Evolutionary conservation across 1,284 basidiomycete genomes (phyloP).

Genomic region (Fomitopsis betulina): DNA sequence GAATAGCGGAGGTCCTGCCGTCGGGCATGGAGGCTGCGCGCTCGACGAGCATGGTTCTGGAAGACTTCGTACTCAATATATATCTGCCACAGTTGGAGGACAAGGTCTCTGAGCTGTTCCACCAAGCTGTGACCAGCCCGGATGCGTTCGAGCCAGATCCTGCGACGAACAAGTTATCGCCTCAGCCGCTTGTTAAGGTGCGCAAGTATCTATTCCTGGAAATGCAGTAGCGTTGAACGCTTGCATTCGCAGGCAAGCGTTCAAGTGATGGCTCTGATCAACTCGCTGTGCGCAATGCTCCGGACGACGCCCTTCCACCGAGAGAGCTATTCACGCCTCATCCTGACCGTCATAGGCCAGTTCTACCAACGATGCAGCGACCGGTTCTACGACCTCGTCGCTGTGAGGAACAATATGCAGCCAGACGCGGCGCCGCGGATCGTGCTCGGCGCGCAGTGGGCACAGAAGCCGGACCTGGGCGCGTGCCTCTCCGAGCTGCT

Average conservation of each 20-base stretch:
- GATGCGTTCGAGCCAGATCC: slow-evolving; percentile 84
- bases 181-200: slow-evolving; percentile 79
- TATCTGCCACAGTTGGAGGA: slow-evolving; percentile 96
- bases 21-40: slow-evolving; percentile 67
- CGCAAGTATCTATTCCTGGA: slow-evolving; percentile 10
- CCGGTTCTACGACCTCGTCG: slow-evolving; percentile 75
- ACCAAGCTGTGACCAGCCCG: slow-evolving; percentile 76
- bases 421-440: slow-evolving; percentile 41
- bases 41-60: slow-evolving; percentile 75
- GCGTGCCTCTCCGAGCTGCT: slow-evolving; percentile 64
- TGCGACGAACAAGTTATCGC: slow-evolving; percentile 54
- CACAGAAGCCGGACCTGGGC: slow-evolving; percentile 77
- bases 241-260: slow-evolving; percentile 58
- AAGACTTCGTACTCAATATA: slow-evolving; percentile 92
- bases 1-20: slow-evolving; percentile 69
- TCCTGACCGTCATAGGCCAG: slow-evolving; percentile 93
- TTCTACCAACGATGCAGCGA: slow-evolving; percentile 95
- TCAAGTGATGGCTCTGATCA: slow-evolving; percentile 86
- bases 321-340: slow-evolving; percentile 91
- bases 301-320: slow-evolving; percentile 93
- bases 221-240: background rate
- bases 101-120: slow-evolving; percentile 87
- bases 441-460: slow-evolving; percentile 80
- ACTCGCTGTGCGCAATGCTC: slow-evolving; percentile 91
- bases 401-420: slow-evolving; percentile 32